Evolutionary conservation across 441 rosid genomes (phyloP).

Genomic region (Gossypium gossypioides): DNA sequence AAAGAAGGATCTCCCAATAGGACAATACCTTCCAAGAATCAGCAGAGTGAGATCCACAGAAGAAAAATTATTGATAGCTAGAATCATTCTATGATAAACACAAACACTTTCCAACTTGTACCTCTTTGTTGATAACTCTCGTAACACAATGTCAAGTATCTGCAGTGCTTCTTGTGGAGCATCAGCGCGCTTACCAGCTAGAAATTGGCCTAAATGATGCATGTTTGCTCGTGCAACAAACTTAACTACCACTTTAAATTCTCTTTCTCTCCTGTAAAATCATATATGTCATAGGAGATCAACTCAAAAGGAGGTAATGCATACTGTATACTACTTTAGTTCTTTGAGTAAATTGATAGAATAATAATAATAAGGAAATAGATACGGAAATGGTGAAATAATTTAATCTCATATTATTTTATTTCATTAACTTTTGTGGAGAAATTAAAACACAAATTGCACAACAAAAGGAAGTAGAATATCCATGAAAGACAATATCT

Average conservation of each 20-base stretch:
- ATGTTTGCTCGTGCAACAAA: constrained; percentile 78
- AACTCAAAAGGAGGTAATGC: not conserved
- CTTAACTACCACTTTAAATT: constrained; percentile 73
- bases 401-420: not conserved
- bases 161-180: constrained; percentile 86
- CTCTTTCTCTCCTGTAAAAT: constrained; percentile 60
- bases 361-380: not conserved
- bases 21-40: constrained; percentile 47
- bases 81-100: not conserved
- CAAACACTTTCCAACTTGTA: constrained; percentile 7
- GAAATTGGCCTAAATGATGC: constrained; percentile 79
- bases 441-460: too few relatives aligned
- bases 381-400: not conserved
- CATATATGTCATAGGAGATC: not conserved
- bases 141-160: constrained; percentile 78
- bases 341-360: not conserved
- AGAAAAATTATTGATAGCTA: not conserved
- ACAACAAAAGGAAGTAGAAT: not conserved
- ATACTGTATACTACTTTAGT: not conserved
- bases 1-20: constrained; percentile 82
- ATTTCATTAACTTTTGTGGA: not conserved
- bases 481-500: constrained; percentile 9
- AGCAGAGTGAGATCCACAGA: not conserved
- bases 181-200: constrained; percentile 83
- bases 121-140: constrained; percentile 80